Evolutionary conservation across 2,329 filamentous ascomycete species (phyloP), one percentile per base, ranked within the genome.

Genomic region (Curvularia spicifera): DNA sequence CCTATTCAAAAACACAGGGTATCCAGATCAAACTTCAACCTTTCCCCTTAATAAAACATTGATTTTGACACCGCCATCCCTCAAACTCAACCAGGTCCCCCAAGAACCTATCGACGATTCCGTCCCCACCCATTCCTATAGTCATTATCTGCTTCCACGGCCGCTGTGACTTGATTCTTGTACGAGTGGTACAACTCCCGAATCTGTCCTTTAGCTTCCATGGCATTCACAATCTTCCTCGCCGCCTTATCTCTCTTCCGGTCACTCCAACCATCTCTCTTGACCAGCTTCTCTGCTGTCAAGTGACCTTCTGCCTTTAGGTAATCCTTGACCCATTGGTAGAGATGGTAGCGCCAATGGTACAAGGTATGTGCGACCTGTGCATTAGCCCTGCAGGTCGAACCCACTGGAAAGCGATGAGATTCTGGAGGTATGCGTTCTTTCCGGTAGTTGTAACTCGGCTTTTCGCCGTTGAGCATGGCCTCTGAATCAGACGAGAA

Each of bases 341-440:
- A 88, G n/a, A 94, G 84, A 45, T 87, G 85, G 59, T 85, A 85
- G 56, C 89, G 88, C 91, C 91, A 93, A 76, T 95, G 91, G 4
- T 87, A 83, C 3, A 94, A 81, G 0, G 83, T 84, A 70, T 94
- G 91, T 0, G 89, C 88, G 39, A 88, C 88, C 63, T 87, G 81
- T 0, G 91, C 90, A 64, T 89, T 89, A 31, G 78, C 77, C 68
- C 83, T 85, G 78, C 87, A 90, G 59, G 72, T 74, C 4, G 60
- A 65, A 31, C 74, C 74, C 1, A 76, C 62, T 0, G 69, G 66
- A 60, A 76, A 76, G 46, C 59, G 53, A 15, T 70, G 68, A 15
- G 62, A 66, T 29, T 68, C 71, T 1, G 72, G 69, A 0, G 71
- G 70, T 26, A 76, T 57, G 15, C 60, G 67, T 42, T 73, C 69